Conservation (phyloP, 352 stramenopile species). For the Globisporangium cystogenes region DNA sequence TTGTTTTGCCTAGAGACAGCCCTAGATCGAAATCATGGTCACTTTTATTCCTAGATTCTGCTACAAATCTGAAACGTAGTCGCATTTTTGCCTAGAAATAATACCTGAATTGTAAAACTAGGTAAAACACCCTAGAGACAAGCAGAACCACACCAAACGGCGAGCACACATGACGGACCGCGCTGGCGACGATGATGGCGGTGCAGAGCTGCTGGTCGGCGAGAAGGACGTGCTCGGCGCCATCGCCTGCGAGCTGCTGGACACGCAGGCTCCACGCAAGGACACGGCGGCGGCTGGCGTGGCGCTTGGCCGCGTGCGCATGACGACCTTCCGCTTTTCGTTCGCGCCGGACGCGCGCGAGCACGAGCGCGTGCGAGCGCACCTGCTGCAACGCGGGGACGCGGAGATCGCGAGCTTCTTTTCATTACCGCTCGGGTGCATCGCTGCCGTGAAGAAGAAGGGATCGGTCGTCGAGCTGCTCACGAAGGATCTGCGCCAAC, state of each 20-base stretch:
- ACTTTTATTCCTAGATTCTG: too few species aligned
- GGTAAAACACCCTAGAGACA: too few species aligned
- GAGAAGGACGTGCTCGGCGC: constrained; percentile 73
- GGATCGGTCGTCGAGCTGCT: constrained; percentile 67
- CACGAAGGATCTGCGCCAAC: constrained; percentile 74
- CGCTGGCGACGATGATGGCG: too few species aligned
- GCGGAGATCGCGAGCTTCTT: constrained; percentile 79
- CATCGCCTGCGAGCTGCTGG: constrained; percentile 72
- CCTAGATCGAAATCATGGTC: too few species aligned
- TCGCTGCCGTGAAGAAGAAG: constrained; percentile 77
- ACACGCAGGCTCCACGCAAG: constrained; percentile 49
- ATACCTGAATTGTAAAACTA: too few species aligned
- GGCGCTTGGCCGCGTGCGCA: constrained; percentile 66
- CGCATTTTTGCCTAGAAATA: too few species aligned
- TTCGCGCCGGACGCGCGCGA: constrained; percentile 64
- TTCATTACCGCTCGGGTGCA: constrained; percentile 63
- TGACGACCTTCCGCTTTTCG: constrained; percentile 85
- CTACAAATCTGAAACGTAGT: too few species aligned
- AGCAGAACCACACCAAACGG: too few species aligned
- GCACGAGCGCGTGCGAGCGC: constrained; percentile 37
- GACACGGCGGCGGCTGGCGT: constrained; percentile 54
- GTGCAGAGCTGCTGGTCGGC: constrained; percentile 48
- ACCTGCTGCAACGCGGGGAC: constrained; percentile 47
- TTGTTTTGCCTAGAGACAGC: too few species aligned
- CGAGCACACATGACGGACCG: too few species aligned